These are phyloP conservation scores for Hypsizygus marmoreus DNA, from an alignment of 768 basidiomycete genomes.

Conservation along the genomic window DNA sequence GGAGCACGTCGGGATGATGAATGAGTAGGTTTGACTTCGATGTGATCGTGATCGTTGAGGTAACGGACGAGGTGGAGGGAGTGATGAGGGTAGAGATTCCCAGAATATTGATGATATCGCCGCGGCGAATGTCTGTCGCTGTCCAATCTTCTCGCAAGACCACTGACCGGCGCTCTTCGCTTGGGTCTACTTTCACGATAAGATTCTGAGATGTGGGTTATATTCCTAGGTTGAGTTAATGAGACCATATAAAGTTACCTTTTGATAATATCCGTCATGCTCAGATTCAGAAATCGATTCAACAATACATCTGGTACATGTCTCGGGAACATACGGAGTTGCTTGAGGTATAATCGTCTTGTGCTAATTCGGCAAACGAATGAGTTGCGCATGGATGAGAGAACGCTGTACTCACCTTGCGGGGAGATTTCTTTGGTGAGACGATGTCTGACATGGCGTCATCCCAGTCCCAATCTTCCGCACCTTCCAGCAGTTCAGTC, in stretches of 20 bases:
- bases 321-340: slow-evolving; percentile 30
- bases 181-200: slow-evolving; percentile 44
- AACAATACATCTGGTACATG: slow-evolving; percentile 60
- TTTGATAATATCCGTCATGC: slow-evolving; percentile 34
- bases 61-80: slow-evolving; percentile 35
- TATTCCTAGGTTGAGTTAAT: neutral
- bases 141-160: slow-evolving; percentile 81
- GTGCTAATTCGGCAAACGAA: slow-evolving; percentile 9
- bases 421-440: slow-evolving; percentile 49
- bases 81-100: slow-evolving; percentile 40
- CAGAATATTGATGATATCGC: slow-evolving; percentile 81
- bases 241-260: slow-evolving; percentile 32
- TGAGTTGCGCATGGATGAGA: neutral
- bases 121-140: slow-evolving; percentile 57
- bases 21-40: slow-evolving; percentile 72
- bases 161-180: slow-evolving; percentile 46
- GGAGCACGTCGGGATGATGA: slow-evolving; percentile 88
- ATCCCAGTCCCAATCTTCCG: slow-evolving; percentile 71
- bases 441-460: slow-evolving; percentile 53
- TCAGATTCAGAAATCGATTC: slow-evolving; percentile 42
- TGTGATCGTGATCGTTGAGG: slow-evolving; percentile 56
- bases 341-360: slow-evolving; percentile 12
- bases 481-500: slow-evolving; percentile 56
- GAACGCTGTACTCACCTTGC: slow-evolving; percentile 22
- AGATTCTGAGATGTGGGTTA: slow-evolving; percentile 49